Evolutionary conservation across 2,329 filamentous ascomycete species (phyloP).

Genomic region (Emmonsiellopsis sp.): DNA sequence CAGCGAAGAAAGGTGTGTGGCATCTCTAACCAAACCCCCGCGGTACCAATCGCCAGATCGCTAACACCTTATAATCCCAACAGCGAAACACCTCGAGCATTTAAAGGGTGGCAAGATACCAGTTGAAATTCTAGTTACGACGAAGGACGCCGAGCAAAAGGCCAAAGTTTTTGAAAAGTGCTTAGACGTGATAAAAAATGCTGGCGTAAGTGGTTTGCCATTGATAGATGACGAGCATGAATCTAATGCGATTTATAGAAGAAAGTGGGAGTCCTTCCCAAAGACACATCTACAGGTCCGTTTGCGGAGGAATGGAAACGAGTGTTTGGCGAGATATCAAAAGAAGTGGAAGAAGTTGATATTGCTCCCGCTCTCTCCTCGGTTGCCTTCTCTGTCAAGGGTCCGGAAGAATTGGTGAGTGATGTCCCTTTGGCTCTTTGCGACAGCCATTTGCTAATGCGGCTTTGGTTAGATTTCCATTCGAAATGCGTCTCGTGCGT

Average conservation of each 20-base stretch:
- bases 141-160: constrained; percentile 86
- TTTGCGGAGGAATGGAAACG: constrained; percentile 98
- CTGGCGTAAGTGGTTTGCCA: constrained; percentile 57
- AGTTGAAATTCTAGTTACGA: constrained; percentile 81
- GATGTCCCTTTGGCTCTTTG: constrained; percentile 4
- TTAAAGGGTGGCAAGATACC: constrained; percentile 88
- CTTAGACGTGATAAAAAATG: constrained; percentile 73
- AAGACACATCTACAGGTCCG: constrained; percentile 74
- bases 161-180: constrained; percentile 81
- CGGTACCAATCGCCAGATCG: not conserved
- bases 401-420: constrained; percentile 74
- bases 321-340: constrained; percentile 63
- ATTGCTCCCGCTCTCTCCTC: constrained; percentile 72
- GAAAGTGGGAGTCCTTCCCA: constrained; percentile 78
- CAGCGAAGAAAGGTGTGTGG: constrained; percentile 79
- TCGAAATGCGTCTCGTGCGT: constrained; percentile 87
- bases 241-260: constrained; percentile 46
- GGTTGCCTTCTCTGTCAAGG: constrained; percentile 81
- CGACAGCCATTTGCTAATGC: constrained; percentile 8
- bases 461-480: constrained; percentile 59
- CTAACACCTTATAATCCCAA: constrained; percentile 12
- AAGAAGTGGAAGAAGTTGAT: constrained; percentile 83
- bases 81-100: constrained; percentile 85
- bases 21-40: constrained; percentile 6
- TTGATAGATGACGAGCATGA: not conserved